phyloP scores from a whole-genome alignment of 2,329 filamentous ascomycete species.

The Aspergillus ustus region DNA sequence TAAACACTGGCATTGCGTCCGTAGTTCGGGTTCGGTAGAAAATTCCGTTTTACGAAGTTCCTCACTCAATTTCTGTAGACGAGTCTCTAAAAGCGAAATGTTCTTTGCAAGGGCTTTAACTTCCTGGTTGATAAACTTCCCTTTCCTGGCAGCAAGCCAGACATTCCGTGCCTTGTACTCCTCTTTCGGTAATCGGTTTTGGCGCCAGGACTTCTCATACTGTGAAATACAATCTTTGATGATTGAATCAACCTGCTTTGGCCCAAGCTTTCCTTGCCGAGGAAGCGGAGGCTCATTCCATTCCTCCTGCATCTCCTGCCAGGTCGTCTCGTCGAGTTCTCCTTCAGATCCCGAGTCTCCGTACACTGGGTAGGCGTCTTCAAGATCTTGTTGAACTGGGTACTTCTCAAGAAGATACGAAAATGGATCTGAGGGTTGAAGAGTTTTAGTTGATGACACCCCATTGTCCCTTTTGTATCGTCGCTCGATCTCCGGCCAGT shows the following conservation, averaged over 20 bases:
- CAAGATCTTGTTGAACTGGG: slow-evolving; percentile 42
- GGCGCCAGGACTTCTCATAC: slow-evolving; percentile 61
- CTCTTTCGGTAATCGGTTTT: slow-evolving; percentile 60
- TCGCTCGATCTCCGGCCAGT: slow-evolving; percentile 34
- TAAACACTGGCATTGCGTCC: slow-evolving; percentile 61
- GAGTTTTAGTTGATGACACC: neutral
- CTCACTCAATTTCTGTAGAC: slow-evolving; percentile 60
- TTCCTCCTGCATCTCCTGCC: slow-evolving; percentile 66
- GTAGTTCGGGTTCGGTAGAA: slow-evolving; percentile 57
- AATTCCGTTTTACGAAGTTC: slow-evolving; percentile 61
- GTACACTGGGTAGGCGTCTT: slow-evolving; percentile 55
- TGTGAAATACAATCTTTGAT: slow-evolving; percentile 60
- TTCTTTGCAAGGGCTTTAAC: slow-evolving; percentile 52
- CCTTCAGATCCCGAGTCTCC: slow-evolving; percentile 60
- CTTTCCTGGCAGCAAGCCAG: slow-evolving; percentile 63
- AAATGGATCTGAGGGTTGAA: slow-evolving; percentile 27
- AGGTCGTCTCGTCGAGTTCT: slow-evolving; percentile 63
- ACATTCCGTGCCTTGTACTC: slow-evolving; percentile 61
- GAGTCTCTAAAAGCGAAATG: slow-evolving; percentile 51
- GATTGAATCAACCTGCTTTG: slow-evolving; percentile 55
- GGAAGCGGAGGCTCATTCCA: slow-evolving; percentile 25
- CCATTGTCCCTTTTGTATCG: neutral
- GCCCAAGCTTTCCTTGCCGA: slow-evolving; percentile 41
- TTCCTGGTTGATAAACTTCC: slow-evolving; percentile 43
- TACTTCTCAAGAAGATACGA: slow-evolving; percentile 50